These are phyloP conservation scores for Polysphondylium violaceum DNA, from an alignment of 78 protist genomes.

Conservation along the genomic window DNA sequence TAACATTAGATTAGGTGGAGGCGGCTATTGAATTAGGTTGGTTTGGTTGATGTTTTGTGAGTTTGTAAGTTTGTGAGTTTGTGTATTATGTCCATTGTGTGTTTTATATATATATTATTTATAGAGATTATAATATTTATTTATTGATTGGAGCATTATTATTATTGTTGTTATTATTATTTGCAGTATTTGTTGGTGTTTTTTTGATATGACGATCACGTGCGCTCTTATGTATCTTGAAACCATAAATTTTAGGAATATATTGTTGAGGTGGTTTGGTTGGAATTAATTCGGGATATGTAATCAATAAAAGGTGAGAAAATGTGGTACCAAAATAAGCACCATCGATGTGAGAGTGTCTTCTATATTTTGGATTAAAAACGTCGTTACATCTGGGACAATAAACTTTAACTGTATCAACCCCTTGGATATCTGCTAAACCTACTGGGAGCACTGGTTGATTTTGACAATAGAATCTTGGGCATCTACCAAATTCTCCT, in stretches of 20 bases:
- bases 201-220: constrained; percentile 45
- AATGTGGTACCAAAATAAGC: constrained; percentile 98
- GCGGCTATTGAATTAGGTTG: no score
- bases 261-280: constrained; percentile 57
- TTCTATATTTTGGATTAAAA: constrained; percentile 79
- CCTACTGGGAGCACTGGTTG: constrained; percentile 97
- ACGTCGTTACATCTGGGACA: constrained; percentile 97
- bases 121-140: neutral
- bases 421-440: constrained; percentile 87
- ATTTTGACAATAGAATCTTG: constrained; percentile 95
- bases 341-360: constrained; percentile 94
- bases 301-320: constrained; percentile 92
- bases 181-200: neutral
- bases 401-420: constrained; percentile 93
- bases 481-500: constrained; percentile 96
- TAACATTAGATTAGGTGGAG: no score
- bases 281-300: constrained; percentile 87
- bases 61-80: no score
- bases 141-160: neutral
- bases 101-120: neutral
- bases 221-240: constrained; percentile 85
- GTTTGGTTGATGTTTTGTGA: neutral
- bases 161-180: constrained; percentile 1
- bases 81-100: neutral
- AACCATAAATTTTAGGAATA: constrained; percentile 93